Evolutionary conservation across 768 basidiomycete genomes (phyloP).

Genomic region (Clitopilus hobsonii): DNA sequence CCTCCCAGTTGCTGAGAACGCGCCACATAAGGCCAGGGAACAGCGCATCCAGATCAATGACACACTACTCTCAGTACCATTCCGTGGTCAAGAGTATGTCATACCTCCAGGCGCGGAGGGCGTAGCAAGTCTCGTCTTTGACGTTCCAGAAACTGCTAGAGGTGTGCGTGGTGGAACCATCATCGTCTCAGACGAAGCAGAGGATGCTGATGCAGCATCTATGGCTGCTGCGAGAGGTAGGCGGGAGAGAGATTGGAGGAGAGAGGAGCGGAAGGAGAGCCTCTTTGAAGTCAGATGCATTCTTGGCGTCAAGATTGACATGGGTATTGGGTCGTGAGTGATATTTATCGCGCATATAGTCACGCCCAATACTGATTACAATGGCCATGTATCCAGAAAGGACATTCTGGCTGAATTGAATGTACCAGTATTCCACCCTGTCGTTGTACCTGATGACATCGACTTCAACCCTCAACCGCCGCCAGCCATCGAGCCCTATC

Average conservation of each 20-base stretch:
- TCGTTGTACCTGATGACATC: constrained; percentile 32
- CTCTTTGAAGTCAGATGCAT: constrained; percentile 69
- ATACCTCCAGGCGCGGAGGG: constrained; percentile 74
- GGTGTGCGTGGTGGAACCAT: constrained; percentile 55
- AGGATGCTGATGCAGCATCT: constrained; percentile 15
- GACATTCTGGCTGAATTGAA: constrained; percentile 65
- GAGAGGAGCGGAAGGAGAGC: constrained; percentile 33
- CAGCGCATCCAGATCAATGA: constrained; percentile 61
- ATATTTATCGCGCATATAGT: neutral
- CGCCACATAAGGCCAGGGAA: constrained; percentile 23
- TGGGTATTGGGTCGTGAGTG: constrained; percentile 67
- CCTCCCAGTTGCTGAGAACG: constrained; percentile 31
- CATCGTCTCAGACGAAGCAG: constrained; percentile 11
- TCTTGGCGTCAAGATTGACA: constrained; percentile 58
- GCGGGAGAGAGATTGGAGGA: neutral
- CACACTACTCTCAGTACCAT: constrained; percentile 62
- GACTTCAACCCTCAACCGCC: constrained; percentile 15
- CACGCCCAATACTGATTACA: neutral
- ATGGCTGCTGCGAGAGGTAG: neutral
- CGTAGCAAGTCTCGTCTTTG: constrained; percentile 73
- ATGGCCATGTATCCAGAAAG: constrained; percentile 41
- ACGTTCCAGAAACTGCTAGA: constrained; percentile 65
- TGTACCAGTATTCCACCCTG: constrained; percentile 59
- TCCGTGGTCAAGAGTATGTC: constrained; percentile 70
- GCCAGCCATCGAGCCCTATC: constrained; percentile 11